Evolutionary conservation across 306 rosid species (phyloP), one percentile per base, ranked within the genome.

Genomic region (Vigna unguiculata): DNA sequence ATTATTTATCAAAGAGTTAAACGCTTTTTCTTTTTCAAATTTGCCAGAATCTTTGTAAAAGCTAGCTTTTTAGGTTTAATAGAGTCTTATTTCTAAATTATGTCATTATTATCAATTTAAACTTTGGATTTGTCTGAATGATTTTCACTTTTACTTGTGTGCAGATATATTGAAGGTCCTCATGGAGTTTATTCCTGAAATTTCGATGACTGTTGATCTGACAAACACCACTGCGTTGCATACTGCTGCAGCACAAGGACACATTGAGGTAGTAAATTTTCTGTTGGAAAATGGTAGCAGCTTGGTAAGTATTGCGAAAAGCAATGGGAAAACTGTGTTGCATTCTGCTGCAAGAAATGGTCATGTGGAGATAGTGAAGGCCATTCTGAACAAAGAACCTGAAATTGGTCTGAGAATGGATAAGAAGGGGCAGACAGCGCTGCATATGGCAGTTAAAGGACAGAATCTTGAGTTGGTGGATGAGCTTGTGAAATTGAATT

Each of bases 331-430:
- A 88, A 91, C 95, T 34, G 91, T 85, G 59, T 71, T 86, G 76
- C 97, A 91, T 88, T 91, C 97, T 59, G 90, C 95, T 15, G 91
- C 97, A 52, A 90, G 95, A 81, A 81, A 82, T 13, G 97, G 97
- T 25, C 86, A 91, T 22, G 81, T 85, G 64, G 87, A 88, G 75
- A 79, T 90, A 5, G 64, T 91, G 81, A 81, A 78, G 80, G 87
- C 97, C 69, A 83, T 91, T 48, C 69, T 91, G 65, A 71, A 71
- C 46, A 85, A 82, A 65, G 95, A 86, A 66, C 86, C 91, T 72
- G 91, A 84, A 71, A 82, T 85, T 68, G 87, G 86, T 12, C 73
- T 30, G 36, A 85, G 91, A 84, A 79, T 14, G 48, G 95, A 91
- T 81, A 88, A 84, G 78, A 91, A 91, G 84, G 91, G 91, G 51